phyloP scores from a whole-genome alignment of 805 yeast species.

The Cyberlindnera xishuangbannaensis region DNA sequence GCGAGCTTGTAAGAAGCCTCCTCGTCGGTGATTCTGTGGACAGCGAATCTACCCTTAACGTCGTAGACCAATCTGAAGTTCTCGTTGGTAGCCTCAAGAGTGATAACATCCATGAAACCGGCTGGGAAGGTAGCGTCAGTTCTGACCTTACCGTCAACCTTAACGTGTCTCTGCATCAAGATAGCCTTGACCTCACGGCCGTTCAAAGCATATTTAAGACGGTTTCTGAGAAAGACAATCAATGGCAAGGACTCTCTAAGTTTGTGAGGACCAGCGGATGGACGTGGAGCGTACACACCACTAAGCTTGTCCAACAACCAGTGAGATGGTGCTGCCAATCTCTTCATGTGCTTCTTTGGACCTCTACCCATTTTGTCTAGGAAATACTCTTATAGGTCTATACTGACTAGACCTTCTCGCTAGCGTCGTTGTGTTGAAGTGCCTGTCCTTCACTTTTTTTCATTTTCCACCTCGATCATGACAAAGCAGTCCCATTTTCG shows the following conservation, averaged over 20 bases:
- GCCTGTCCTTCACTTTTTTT: conserved; percentile 15
- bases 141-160: conserved; percentile 99
- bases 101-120: conserved; percentile 98
- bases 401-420: no score
- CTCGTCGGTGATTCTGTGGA: conserved; percentile 98
- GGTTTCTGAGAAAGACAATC: conserved; percentile 95
- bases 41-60: conserved; percentile 98
- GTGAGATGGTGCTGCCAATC: conserved; percentile 99
- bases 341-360: conserved; percentile 94
- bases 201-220: conserved; percentile 97
- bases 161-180: conserved; percentile 96
- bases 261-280: conserved; percentile 99
- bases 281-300: conserved; percentile 99
- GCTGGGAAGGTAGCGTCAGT: conserved; percentile 98
- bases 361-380: conserved; percentile 28
- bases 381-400: no score
- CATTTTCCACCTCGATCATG: conserved; percentile 11
- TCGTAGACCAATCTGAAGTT: conserved; percentile 99
- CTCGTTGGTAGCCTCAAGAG: conserved; percentile 97
- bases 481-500: no score
- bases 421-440: conserved; percentile 7
- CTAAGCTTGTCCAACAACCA: conserved; percentile 99
- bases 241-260: conserved; percentile 97
- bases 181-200: conserved; percentile 99
- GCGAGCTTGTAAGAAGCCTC: conserved; percentile 98